Evolutionary conservation across 2,329 filamentous ascomycete genomes (phyloP), one percentile per base, ranked within the genome.

Genomic region (Leptographium wingfieldii): DNA sequence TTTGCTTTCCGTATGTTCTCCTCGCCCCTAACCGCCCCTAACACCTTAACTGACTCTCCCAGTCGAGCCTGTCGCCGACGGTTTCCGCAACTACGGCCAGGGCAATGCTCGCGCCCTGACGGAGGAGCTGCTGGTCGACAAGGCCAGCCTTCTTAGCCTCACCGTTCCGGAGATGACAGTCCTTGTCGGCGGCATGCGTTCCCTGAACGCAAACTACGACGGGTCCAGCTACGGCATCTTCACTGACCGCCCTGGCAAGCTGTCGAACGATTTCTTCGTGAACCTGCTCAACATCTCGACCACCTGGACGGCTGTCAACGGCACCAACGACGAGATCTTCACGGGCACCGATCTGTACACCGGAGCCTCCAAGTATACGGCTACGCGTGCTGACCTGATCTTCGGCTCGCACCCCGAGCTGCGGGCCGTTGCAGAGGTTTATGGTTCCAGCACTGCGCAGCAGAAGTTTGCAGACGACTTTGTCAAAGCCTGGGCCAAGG

Each of bases 181-280:
- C 4, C 77, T 91, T 0, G 71, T 90, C 27, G 88, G 87, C 64
- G 88, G 88, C 70, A 76, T 92, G 59, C 87, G 88, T 66, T 80
- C 77, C 0, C 75, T 92, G 56, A 81, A 82, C 69, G 76, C 81
- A 69, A 92, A 91, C 77, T 88, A 78, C 63, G 86, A 91, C 66
- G 84, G 84, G 52, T 88, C 86, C 0, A 69, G 75, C 31, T 72
- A 81, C 61, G 88, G 88, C 61, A 79, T 91, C 60, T 77, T 91
- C 68, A 92, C 88, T 59, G 77, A 78, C 65, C 77, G 76, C 6
- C 84, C 86, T 0, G 88, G 88, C 46, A 73, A 81, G 65, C 77
- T 92, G 66, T 88, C 83, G 68, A 90, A 88, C 72, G 88, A 91
- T 74, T 92, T 90, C 80, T 92, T 92, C 68, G 80, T 88, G 72